Conservation (phyloP, 2,329 filamentous ascomycete genomes). For the Sporothrix euskadiensis region DNA sequence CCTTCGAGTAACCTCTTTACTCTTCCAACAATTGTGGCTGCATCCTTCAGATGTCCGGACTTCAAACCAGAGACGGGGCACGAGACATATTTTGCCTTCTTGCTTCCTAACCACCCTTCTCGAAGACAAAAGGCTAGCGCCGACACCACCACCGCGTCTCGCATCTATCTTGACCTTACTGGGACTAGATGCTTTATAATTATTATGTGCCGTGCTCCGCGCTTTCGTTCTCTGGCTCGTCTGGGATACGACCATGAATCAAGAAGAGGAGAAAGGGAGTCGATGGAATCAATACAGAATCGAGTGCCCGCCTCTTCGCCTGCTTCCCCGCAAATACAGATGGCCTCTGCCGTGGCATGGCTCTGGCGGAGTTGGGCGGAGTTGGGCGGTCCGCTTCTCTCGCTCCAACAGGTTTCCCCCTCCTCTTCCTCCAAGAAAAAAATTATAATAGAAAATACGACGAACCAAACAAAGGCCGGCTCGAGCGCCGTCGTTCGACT, state of each 20-base stretch:
- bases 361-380: not conserved
- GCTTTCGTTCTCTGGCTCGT: not conserved
- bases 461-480: not conserved
- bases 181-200: constrained; percentile 12
- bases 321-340: not conserved
- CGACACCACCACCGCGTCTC: constrained; percentile 3
- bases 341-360: too few species aligned
- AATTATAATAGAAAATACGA: not conserved
- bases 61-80: not conserved
- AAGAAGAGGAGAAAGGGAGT: not conserved
- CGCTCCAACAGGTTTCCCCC: not conserved
- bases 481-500: not conserved
- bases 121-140: not conserved
- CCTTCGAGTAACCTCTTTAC: not conserved
- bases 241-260: not conserved
- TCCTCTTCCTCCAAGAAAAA: not conserved
- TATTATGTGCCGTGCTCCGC: constrained; percentile 6
- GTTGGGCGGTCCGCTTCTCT: not conserved
- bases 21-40: not conserved
- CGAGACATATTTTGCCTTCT: not conserved
- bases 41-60: not conserved
- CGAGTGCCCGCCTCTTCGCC: not conserved
- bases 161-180: not conserved
- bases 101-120: not conserved
- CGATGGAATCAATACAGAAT: not conserved